Percentiles rank a stretch among this genome's conserved stretches.
Evolutionary conservation across 768 basidiomycete species (phyloP).

Genomic region (Termitomyces sp.): DNA sequence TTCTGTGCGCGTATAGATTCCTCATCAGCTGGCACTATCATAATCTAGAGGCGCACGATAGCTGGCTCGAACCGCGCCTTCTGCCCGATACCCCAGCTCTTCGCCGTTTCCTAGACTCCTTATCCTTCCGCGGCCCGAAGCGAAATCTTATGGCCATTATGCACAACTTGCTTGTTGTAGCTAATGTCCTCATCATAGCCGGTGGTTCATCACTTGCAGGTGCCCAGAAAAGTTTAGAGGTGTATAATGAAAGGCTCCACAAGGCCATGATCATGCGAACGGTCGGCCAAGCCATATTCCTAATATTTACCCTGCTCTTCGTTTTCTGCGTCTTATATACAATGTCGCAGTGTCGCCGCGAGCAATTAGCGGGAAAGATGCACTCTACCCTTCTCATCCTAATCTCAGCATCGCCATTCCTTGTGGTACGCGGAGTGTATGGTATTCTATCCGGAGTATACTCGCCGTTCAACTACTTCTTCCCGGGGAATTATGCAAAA

Average conservation of each 20-base stretch:
- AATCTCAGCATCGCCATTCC: constrained; percentile 24
- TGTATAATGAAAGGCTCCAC: constrained; percentile 8
- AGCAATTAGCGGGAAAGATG: constrained; percentile 8
- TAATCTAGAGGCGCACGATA: constrained; percentile 22
- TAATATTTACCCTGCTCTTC: constrained; percentile 21
- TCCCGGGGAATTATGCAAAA: constrained; percentile 16
- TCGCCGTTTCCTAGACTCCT: constrained; percentile 17
- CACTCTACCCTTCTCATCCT: constrained; percentile 25
- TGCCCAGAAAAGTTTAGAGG: constrained; percentile 11
- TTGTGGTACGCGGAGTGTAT: constrained; percentile 27
- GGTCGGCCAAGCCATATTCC: constrained; percentile 26
- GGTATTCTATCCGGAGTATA: constrained; percentile 22
- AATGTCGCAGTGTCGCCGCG: constrained; percentile 17
- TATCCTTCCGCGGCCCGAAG: constrained; percentile 17
- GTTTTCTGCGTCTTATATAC: constrained; percentile 20
- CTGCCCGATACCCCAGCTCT: constrained; percentile 10
- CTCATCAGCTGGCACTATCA: constrained; percentile 30
- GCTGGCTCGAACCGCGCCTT: constrained; percentile 28
- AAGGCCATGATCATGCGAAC: constrained; percentile 25
- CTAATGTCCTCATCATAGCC: constrained; percentile 26
- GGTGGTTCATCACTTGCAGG: constrained; percentile 27
- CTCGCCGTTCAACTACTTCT: constrained; percentile 21
- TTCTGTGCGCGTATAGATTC: constrained; percentile 29
- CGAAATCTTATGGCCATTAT: constrained; percentile 24
- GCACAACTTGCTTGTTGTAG: constrained; percentile 24